Evolutionary conservation across 1,284 basidiomycete genomes (phyloP), one percentile per base, ranked within the genome.

Genomic region (Austroboletus niveus): DNA sequence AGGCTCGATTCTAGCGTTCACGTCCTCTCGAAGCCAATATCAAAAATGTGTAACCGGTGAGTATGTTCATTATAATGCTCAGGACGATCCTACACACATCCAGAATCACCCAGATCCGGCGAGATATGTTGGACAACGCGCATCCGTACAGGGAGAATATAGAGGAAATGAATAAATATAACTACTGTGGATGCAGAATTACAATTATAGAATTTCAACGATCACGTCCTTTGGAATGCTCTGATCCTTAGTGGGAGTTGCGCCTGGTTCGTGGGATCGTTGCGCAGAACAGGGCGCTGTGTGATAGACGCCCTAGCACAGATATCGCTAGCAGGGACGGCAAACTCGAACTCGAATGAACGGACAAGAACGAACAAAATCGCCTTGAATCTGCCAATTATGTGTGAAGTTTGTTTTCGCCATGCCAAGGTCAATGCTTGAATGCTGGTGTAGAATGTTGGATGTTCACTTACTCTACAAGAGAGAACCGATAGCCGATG

Each of bases 401-500:
- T 29, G 27, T 29, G 7, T 29, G 27, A 29, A 6, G 30, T 22
- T 20, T 35, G 30, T 22, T 20, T 35, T 30, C 27, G 7, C 42
- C 36, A 29, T 29, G 27, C 1, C 8, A 29, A 5, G 27, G 7
- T 29, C 27, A 29, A 8, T 8, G 27, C 27, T 6, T 29, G 8
- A 29, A 29, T 4, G 8, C 7, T 8, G 8, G 17, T 9, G 9
- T 9, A 39, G 20, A 24, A 22, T 86, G 17, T 80, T 72, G 24
- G 11, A 24, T 4, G 22, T 41, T 10, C 10, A 27, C 39, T 24
- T 24, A 41, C 39, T 41, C 20, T 9, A 41, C 39, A 22, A 89
- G 58, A 2, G 86, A 77, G 61, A 90, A 89, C 7, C 84, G 78
- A 63, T 84, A 89, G 0, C 87, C 87, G 41, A 86, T 85, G 60